Evolutionary conservation across 2,329 filamentous ascomycete species (phyloP), one percentile per base, ranked within the genome.

Genomic region (Colletotrichum sp.): DNA sequence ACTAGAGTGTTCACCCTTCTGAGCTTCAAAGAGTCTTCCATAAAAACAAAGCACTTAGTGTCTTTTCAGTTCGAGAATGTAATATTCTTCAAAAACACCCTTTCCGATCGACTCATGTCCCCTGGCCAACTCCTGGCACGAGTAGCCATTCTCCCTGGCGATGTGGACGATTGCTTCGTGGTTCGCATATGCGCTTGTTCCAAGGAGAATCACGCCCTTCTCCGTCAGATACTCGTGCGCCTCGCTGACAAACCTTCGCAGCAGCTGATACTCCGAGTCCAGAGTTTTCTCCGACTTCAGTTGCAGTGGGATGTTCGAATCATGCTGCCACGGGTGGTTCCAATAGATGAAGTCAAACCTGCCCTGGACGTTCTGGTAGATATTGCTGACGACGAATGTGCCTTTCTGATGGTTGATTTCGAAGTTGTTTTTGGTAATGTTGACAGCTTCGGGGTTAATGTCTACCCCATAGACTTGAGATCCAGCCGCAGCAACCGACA

Each of bases 121-220:
- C 7, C 27, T 58, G 0, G 0, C 55, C 1, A 58, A n/a, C 5
- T 33, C 27, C 9, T 31, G 27, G 24, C 55, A 58, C 1, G 55
- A 58, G 27, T 31, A 58, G 0, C 24, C 27, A n/a, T 58, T 33
- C 9, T 31, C 1, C 7, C 8, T 8, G 0, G 55, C 55, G 18
- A 58, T 58, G 0, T 8, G 24, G 0, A 58, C 24, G 2, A 58
- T 58, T n/a, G 16, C 16, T 1, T 33, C 27, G 0, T 33, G 55
- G 4, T 58, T 58, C 1, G 55, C 55, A 31, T 31, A 58, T 0
- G 55, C 55, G 2, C 55, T 58, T 6, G 27, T 58, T 0, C 55
- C 55, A 0, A 58, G 29, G 0, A 58, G 29, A 0, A 58, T 12
- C 7, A 31, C 55, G 27, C 55, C 55, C 1, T 31, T 58, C 0